phyloP scores from a whole-genome alignment of 805 yeast species.

The Sugiyamaella floridensis region DNA sequence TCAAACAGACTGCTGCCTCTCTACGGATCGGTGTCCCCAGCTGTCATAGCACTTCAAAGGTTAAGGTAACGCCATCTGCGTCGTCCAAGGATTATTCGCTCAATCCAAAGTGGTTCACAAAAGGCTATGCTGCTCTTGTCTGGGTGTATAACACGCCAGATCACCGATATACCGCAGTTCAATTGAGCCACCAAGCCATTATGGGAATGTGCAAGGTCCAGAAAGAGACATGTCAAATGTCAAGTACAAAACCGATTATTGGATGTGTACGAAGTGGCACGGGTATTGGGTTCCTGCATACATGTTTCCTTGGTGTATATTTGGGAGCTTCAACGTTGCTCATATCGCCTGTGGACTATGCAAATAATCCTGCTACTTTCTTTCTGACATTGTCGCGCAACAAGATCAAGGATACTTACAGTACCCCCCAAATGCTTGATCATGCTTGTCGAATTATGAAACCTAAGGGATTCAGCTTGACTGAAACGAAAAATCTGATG shows the following conservation, averaged over 20 bases:
- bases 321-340: slow-evolving; percentile 81
- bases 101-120: slow-evolving; percentile 27
- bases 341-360: slow-evolving; percentile 70
- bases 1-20: slow-evolving; percentile 39
- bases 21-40: slow-evolving; percentile 39
- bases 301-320: slow-evolving; percentile 77
- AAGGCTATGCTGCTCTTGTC: slow-evolving; percentile 46
- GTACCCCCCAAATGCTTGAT: slow-evolving; percentile 75
- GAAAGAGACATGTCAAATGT: slow-evolving; percentile 85
- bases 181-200: slow-evolving; percentile 53
- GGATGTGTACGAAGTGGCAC: slow-evolving; percentile 80
- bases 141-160: slow-evolving; percentile 72
- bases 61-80: slow-evolving; percentile 33
- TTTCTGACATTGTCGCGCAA: slow-evolving; percentile 64
- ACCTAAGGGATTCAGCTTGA: slow-evolving; percentile 55
- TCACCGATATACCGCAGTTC: slow-evolving; percentile 52
- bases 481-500: slow-evolving; percentile 72
- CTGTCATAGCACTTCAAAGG: slow-evolving; percentile 60
- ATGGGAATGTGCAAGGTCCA: slow-evolving; percentile 78
- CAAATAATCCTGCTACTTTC: slow-evolving; percentile 64
- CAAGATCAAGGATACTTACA: slow-evolving; percentile 77
- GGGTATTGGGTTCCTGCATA: slow-evolving; percentile 84
- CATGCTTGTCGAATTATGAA: slow-evolving; percentile 58
- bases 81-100: slow-evolving; percentile 19
- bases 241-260: slow-evolving; percentile 61